Base-by-base conservation (phyloP, 176 grass and related monocot genomes). In the Phoenix dactylifera region DNA sequence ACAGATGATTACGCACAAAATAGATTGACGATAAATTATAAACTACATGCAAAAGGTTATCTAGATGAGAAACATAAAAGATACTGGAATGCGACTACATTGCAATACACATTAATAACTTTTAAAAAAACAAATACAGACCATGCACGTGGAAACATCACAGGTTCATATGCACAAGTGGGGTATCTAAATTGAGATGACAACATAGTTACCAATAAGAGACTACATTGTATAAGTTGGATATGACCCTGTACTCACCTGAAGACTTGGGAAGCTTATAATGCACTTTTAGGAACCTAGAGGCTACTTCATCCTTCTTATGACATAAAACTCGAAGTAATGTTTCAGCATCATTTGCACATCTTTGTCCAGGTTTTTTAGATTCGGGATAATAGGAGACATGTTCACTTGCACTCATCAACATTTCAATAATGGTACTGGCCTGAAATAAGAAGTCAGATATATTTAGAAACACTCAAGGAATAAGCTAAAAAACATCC, bases 191-290 rank as follows among this genome's bases (percentile, higher is more conserved):
- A 44, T 44, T 3, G 35, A 3, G 7, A 44, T 10, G 35, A 10
- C 35, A 44, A 12, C 35, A 44, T 10, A 44, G 9, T 44, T 44
- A 44, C 12, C 35, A 44, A 18, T 26, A 51, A 54, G 7, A 26
- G 22, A 22, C 44, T 12, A 32, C 50, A 62, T 30, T n/a, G n/a
- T 50, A 20, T 44, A 15, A 50, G 53, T n/a, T 22, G 24, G 44
- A 62, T 62, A 64, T 18, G 15, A 58, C 26, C 59, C 51, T 55
- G 64, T 52, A 74, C 24, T 72, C 52, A 90, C 90, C 90, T 90
- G 86, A 95, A 79, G 80, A 95, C 66, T 73, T 86, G 59, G 90
- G 86, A 74, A 95, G 86, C 66, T 95, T 70, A 77, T 95, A 95
- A 17, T 90, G 86, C 70, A 72, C 58, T 87, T 68, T 95, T 64